A percentile compares a stretch with the other conserved stretches of the same genome.
Evolutionary conservation across 805 yeast species (phyloP).

Genomic region (Starmerella bombicola): DNA sequence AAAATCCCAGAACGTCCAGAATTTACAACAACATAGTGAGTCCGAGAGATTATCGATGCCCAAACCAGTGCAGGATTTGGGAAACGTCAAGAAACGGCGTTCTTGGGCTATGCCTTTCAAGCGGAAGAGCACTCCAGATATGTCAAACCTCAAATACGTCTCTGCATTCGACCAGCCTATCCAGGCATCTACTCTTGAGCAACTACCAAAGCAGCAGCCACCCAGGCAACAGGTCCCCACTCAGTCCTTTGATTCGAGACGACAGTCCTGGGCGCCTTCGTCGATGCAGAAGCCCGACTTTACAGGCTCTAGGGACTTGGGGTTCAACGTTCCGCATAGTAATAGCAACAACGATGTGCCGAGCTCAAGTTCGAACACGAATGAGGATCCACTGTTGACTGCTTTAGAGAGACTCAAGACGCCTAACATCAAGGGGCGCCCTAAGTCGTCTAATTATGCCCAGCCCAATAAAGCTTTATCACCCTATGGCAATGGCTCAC

Average conservation of each 20-base stretch:
- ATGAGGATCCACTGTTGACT: conserved; percentile 41
- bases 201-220: not conserved
- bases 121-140: conserved; percentile 22
- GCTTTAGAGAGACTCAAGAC: conserved; percentile 38
- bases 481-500: conserved; percentile 13
- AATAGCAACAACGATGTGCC: not conserved
- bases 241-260: not conserved
- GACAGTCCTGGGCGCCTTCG: conserved; percentile 3
- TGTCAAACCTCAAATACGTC: not conserved
- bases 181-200: no score
- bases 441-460: conserved; percentile 1
- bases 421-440: conserved; percentile 19
- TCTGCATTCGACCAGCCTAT: conserved; percentile 7
- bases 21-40: not conserved
- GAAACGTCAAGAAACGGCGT: conserved; percentile 20
- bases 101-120: conserved; percentile 38
- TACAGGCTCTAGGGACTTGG: no score
- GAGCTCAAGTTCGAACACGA: not conserved
- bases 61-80: no score
- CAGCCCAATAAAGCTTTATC: not conserved
- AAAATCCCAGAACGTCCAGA: not conserved
- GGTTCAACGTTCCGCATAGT: no score
- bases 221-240: not conserved
- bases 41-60: not conserved
- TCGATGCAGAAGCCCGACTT: no score